Evolutionary conservation across 306 rosid species (phyloP).

Genomic region (Corylus avellana): DNA sequence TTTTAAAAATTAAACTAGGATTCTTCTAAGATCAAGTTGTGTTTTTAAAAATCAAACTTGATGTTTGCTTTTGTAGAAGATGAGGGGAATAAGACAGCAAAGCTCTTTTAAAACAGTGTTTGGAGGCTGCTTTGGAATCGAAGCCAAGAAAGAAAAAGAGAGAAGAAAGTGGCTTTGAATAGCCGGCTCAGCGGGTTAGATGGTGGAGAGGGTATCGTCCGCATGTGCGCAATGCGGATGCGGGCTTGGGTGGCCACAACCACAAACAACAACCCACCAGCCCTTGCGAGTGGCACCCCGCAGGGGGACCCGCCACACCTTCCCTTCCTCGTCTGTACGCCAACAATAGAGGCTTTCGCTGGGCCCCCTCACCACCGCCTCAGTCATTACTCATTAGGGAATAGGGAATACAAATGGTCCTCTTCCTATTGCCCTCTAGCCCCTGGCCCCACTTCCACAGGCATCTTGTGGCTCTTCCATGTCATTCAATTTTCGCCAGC

Average conservation of each 20-base stretch:
- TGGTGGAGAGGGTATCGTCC: not conserved
- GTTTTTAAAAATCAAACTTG: not conserved
- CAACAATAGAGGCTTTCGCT: slow-evolving; percentile 39
- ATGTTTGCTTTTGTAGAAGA: slow-evolving; percentile 25
- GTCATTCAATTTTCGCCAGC: slow-evolving; percentile 10
- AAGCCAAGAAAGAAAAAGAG: slow-evolving; percentile 23
- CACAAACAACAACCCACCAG: not conserved
- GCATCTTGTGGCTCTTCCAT: slow-evolving; percentile 30
- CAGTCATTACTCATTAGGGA: not conserved
- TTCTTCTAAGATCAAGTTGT: not conserved
- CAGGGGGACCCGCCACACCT: slow-evolving; percentile 35
- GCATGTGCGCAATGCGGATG: not conserved
- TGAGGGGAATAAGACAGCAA: slow-evolving; percentile 30
- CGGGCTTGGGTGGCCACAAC: slow-evolving; percentile 16
- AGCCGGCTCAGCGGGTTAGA: not conserved
- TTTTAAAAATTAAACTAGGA: not conserved
- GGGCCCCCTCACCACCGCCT: slow-evolving; percentile 40
- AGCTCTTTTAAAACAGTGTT: slow-evolving; percentile 24
- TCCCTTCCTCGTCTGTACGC: slow-evolving; percentile 33
- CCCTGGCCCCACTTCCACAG: slow-evolving; percentile 13
- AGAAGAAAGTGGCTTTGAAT: not conserved
- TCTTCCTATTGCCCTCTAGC: no score
- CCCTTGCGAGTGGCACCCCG: not conserved
- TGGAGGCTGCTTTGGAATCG: not conserved
- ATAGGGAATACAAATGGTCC: no score